These are phyloP conservation scores for Nelumbo lutea DNA, from an alignment of 164 flowering plant species.

Conservation along the genomic window DNA sequence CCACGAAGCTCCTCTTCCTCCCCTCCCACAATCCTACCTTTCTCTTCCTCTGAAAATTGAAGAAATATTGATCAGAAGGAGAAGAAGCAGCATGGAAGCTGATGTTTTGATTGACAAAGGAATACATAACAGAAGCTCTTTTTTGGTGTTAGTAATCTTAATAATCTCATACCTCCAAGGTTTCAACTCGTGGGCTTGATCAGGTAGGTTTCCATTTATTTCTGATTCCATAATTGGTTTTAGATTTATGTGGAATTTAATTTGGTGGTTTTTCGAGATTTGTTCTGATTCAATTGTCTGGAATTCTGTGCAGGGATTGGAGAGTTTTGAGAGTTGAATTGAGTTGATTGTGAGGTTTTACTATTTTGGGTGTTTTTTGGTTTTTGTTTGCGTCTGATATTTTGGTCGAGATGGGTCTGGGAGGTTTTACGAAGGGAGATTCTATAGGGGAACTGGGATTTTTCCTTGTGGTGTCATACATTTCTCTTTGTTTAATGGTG, in stretches of 20 bases:
- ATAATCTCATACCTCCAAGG: neutral
- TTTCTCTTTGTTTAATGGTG: constrained; percentile 19
- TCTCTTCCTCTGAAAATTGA: neutral
- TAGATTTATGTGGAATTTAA: neutral
- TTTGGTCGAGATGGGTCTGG: constrained; percentile 10
- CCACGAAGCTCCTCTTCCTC: too few species aligned
- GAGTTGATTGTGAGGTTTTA: neutral
- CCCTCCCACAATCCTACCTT: neutral
- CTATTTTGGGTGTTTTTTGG: neutral
- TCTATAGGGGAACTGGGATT: neutral
- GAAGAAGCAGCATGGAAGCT: constrained; percentile 34
- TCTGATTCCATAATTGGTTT: too few species aligned
- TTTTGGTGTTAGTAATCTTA: neutral
- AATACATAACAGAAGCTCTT: neutral
- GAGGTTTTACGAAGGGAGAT: neutral
- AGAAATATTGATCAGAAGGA: neutral
- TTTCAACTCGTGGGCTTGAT: neutral
- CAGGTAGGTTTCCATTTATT: neutral
- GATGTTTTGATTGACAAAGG: constrained; percentile 27
- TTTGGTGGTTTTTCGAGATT: neutral
- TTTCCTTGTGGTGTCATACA: neutral
- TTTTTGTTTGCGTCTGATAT: neutral
- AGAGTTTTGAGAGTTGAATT: neutral
- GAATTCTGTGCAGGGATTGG: neutral
- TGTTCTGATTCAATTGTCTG: neutral